phyloP scores from a whole-genome alignment of 192 early-diverging fungal species.

The Podochytrium sp. region DNA sequence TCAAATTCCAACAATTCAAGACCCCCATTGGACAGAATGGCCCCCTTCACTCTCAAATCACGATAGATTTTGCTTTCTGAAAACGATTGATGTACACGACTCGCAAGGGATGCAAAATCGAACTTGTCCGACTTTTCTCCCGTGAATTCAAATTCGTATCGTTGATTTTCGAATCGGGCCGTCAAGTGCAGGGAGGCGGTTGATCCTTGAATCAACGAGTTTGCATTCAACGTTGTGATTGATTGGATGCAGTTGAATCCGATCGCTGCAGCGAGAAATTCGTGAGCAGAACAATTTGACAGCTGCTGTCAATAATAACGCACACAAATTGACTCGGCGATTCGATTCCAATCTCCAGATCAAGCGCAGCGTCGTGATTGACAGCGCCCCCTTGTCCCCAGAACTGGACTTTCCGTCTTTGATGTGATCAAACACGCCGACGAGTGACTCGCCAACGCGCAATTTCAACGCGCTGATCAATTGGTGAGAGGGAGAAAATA shows the following conservation, averaged over 20 bases:
- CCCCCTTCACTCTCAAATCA: slow-evolving; percentile 13
- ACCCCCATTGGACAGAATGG: neutral
- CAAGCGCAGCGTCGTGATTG: slow-evolving; percentile 4
- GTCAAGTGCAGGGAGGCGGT: neutral
- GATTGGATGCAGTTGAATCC: neutral
- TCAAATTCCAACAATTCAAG: slow-evolving; percentile 20
- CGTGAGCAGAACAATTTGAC: neutral
- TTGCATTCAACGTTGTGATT: neutral
- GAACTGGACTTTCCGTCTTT: neutral
- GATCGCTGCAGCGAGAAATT: no score
- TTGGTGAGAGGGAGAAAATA: neutral
- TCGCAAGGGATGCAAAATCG: neutral
- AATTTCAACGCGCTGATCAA: neutral
- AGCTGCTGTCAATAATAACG: neutral
- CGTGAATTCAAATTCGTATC: neutral
- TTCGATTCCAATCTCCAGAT: slow-evolving; percentile 9
- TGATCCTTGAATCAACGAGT: neutral
- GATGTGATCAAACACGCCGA: neutral
- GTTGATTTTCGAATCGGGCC: neutral
- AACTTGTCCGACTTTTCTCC: neutral
- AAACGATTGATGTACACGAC: neutral
- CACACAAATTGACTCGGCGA: neutral
- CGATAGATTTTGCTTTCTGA: neutral
- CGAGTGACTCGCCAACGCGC: neutral
- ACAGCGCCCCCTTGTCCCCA: neutral